These are phyloP conservation scores for Solanum chaucha DNA, from an alignment of 257 asterid species.

Conservation along the genomic window DNA sequence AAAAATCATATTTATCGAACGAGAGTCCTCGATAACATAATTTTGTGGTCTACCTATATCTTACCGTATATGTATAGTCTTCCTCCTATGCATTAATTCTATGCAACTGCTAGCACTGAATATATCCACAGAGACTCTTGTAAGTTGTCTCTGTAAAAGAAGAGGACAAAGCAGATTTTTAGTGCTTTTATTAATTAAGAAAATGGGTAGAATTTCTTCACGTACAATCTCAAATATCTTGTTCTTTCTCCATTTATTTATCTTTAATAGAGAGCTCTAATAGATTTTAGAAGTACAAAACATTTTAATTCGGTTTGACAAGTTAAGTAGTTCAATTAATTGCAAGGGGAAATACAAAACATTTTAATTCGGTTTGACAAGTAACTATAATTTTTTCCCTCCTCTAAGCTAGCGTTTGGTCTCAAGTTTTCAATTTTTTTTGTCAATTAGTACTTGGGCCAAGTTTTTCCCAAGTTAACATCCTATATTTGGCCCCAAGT, in stretches of 20 bases:
- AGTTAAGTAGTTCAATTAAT: background rate
- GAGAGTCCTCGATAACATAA: background rate
- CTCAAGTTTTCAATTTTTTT: accelerated
- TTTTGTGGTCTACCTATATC: background rate
- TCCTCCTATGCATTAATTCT: background rate
- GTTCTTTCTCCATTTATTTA: background rate
- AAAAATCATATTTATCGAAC: background rate
- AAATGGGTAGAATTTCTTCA: background rate
- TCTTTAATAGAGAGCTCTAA: background rate
- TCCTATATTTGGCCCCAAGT: too few species aligned
- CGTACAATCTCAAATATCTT: background rate
- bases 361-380: background rate
- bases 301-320: background rate
- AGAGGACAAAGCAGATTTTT: background rate
- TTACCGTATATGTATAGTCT: background rate
- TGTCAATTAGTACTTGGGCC: too few species aligned
- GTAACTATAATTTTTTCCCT: too few species aligned
- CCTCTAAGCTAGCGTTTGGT: too few species aligned
- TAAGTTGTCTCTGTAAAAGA: background rate
- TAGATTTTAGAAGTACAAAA: background rate
- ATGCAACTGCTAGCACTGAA: background rate
- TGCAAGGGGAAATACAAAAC: background rate
- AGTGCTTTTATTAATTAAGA: background rate
- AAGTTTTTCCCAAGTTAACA: too few species aligned
- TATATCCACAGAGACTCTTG: background rate